Percentiles rank a stretch among this genome's conserved stretches.
phyloP scores from a whole-genome alignment of 2,329 filamentous ascomycete species.

The Aspergillus intermedius region DNA sequence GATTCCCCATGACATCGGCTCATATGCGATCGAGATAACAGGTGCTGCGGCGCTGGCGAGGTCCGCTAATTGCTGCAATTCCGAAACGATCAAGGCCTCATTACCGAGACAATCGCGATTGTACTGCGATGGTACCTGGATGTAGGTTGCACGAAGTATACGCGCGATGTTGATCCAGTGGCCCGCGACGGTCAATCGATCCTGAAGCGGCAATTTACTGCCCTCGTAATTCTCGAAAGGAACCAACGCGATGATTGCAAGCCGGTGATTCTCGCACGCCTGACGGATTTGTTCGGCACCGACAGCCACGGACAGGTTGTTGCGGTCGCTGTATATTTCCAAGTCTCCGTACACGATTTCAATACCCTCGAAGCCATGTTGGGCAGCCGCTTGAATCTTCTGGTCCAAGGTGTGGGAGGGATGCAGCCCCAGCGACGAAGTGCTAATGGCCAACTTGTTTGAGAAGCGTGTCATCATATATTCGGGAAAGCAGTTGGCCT shows the following conservation, averaged over 20 bases:
- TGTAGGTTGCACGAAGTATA: conserved; percentile 18
- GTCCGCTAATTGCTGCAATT: conserved; percentile 27
- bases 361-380: conserved; percentile 22
- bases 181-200: conserved; percentile 20
- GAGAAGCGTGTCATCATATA: not conserved
- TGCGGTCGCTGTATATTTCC: conserved; percentile 12
- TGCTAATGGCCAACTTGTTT: conserved; percentile 25
- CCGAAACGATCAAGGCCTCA: conserved; percentile 19
- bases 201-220: conserved; percentile 15
- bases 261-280: conserved; percentile 11
- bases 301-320: conserved; percentile 11
- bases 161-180: conserved; percentile 27
- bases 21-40: conserved; percentile 28
- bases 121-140: conserved; percentile 30
- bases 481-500: not conserved
- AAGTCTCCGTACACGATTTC: conserved; percentile 29
- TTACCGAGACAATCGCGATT: conserved; percentile 18
- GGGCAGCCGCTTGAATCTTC: conserved; percentile 22
- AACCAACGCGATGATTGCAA: conserved; percentile 24
- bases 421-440: conserved; percentile 25
- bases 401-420: conserved; percentile 22
- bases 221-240: conserved; percentile 36
- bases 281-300: conserved; percentile 14
- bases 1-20: conserved; percentile 28
- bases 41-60: conserved; percentile 16